Conservation (phyloP, 164 flowering plant species). For the Dillenia suffruticosa region DNA sequence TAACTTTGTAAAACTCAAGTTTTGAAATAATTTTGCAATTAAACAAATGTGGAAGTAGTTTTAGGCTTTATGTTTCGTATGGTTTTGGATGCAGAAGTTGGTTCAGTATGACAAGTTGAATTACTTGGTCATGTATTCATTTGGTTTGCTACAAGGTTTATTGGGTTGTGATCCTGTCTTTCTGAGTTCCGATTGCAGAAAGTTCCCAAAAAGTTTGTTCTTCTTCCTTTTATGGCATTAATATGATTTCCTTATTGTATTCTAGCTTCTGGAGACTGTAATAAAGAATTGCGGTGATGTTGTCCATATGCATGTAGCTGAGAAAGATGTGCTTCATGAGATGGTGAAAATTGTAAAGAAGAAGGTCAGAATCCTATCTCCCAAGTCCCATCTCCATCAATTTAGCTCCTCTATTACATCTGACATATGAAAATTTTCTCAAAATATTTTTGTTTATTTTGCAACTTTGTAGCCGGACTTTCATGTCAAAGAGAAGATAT, state of each 20-base stretch:
- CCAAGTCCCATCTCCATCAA: neutral
- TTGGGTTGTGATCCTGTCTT: too few species aligned
- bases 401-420: neutral
- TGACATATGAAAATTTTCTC: neutral
- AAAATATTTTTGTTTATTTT: neutral
- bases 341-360: constrained; percentile 90
- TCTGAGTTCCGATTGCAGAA: too few species aligned
- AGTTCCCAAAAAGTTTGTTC: too few species aligned
- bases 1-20: too few species aligned
- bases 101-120: too few species aligned
- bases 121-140: too few species aligned
- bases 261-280: constrained; percentile 84
- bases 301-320: constrained; percentile 97
- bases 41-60: too few species aligned
- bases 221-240: neutral
- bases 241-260: constrained; percentile 6
- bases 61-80: too few species aligned
- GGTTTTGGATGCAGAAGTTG: too few species aligned
- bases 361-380: constrained; percentile 48
- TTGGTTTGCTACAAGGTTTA: too few species aligned
- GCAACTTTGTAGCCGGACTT: constrained; percentile 67
- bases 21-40: too few species aligned
- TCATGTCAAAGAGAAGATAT: constrained; percentile 89
- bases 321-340: constrained; percentile 84
- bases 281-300: constrained; percentile 95